phyloP scores from a whole-genome alignment of 371 early-diverging fungal genomes.

The Apophysomyces trapeziformis region DNA sequence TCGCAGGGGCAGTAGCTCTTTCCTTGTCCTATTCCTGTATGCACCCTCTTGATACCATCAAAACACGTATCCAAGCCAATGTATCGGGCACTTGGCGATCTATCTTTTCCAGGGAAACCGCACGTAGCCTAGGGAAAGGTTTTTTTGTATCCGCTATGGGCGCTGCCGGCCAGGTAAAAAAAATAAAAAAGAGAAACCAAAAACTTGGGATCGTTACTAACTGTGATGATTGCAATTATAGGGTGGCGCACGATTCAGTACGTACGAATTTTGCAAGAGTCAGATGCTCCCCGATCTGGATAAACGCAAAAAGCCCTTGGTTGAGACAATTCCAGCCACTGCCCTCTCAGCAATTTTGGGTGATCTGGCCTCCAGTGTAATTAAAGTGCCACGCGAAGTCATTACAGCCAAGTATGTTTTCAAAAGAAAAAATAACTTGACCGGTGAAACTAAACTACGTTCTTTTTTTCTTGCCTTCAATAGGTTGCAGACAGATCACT shows the following conservation, averaged over 20 bases:
- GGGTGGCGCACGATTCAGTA: conserved; percentile 78
- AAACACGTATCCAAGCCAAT: conserved; percentile 70
- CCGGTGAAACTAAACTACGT: not conserved
- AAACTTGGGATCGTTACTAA: not conserved
- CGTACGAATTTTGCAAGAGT: conserved; percentile 78
- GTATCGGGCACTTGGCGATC: conserved; percentile 46
- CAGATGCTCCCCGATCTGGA: conserved; percentile 53
- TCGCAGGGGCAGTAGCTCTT: conserved; percentile 70
- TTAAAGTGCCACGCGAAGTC: conserved; percentile 88
- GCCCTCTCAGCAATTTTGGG: conserved; percentile 79
- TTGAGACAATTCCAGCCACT: conserved; percentile 62
- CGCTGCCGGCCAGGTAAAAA: conserved; percentile 69
- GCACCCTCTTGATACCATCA: conserved; percentile 77
- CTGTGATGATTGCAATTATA: conserved; percentile 16
- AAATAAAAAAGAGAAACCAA: not conserved
- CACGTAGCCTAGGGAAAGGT: conserved; percentile 65
- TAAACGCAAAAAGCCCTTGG: conserved; percentile 18
- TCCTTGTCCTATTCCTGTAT: conserved; percentile 71
- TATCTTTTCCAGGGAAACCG: conserved; percentile 57
- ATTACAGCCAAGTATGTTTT: conserved; percentile 63
- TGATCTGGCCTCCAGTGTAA: conserved; percentile 76
- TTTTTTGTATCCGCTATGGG: conserved; percentile 72
- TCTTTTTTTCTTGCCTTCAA: not conserved
- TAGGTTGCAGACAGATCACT: conserved; percentile 73
- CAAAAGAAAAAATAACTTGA: not conserved